These are phyloP conservation scores for Lentinula sp. DNA, from an alignment of 768 basidiomycete genomes.

Conservation along the genomic window DNA sequence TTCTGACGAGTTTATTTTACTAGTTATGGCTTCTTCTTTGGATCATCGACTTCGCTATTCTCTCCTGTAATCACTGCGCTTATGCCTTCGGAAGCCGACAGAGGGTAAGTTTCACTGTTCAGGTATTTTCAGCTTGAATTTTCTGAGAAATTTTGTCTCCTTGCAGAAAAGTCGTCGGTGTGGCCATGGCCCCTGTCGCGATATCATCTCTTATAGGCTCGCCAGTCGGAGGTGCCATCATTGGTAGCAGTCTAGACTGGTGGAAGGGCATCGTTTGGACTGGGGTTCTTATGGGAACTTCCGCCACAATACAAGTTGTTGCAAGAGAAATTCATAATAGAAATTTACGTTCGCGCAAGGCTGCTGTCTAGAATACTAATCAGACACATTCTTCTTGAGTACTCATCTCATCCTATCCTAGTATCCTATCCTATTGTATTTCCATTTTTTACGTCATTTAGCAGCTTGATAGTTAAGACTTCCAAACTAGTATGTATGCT, in stretches of 20 bases:
- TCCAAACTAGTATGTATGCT: no score
- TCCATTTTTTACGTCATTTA: no score
- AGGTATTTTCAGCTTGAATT: not conserved
- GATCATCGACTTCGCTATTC: not conserved
- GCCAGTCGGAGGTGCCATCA: not conserved
- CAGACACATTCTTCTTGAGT: not conserved
- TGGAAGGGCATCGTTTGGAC: slow-evolving; percentile 2
- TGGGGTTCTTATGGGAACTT: not conserved
- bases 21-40: slow-evolving; percentile 2
- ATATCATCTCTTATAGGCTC: not conserved
- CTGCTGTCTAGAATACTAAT: not conserved
- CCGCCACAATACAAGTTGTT: not conserved
- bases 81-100: slow-evolving; percentile 6
- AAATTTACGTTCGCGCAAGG: not conserved
- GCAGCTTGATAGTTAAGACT: no score
- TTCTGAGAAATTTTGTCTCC: no score
- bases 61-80: slow-evolving; percentile 1
- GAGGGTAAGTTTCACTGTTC: slow-evolving; percentile 3
- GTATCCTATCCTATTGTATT: no score
- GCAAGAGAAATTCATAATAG: not conserved
- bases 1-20: no score
- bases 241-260: not conserved
- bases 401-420: no score
- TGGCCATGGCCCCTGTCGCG: slow-evolving; percentile 1
- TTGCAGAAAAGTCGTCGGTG: not conserved